Conservation (phyloP, 139 green algal genomes). For the Coccomyxa sp. region DNA sequence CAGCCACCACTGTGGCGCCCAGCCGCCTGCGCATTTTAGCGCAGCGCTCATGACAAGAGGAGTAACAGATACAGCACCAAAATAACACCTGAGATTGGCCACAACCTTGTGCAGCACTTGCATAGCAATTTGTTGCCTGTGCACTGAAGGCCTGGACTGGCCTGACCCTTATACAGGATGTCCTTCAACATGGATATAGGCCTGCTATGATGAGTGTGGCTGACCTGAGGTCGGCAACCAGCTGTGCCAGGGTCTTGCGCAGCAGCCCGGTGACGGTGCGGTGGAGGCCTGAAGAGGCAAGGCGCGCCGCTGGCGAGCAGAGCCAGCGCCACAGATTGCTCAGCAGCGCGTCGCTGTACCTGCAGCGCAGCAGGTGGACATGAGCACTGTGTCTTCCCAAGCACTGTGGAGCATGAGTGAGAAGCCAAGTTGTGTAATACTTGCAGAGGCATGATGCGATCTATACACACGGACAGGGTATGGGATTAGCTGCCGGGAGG, state of each 20-base stretch:
- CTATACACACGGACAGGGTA: neutral
- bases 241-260: constrained; percentile 73
- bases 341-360: constrained; percentile 65
- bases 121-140: too few species aligned
- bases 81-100: too few species aligned
- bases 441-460: neutral
- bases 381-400: neutral
- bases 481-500: too few species aligned
- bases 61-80: too few species aligned
- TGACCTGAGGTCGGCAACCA: constrained; percentile 81
- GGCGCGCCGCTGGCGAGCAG: constrained; percentile 39
- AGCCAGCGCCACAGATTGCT: constrained; percentile 84
- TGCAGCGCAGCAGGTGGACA: constrained; percentile 6
- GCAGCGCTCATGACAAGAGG: too few species aligned
- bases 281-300: constrained; percentile 74
- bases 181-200: too few species aligned
- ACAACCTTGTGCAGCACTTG: too few species aligned
- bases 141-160: too few species aligned
- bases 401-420: neutral
- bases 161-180: too few species aligned
- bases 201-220: too few species aligned
- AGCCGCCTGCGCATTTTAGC: too few species aligned
- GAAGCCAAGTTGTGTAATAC: neutral
- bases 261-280: constrained; percentile 57
- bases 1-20: constrained; percentile 58